Evolutionary conservation across 805 yeast genomes (phyloP), one percentile per base, ranked within the genome.

Genomic region (Ogataea ramenticola): DNA sequence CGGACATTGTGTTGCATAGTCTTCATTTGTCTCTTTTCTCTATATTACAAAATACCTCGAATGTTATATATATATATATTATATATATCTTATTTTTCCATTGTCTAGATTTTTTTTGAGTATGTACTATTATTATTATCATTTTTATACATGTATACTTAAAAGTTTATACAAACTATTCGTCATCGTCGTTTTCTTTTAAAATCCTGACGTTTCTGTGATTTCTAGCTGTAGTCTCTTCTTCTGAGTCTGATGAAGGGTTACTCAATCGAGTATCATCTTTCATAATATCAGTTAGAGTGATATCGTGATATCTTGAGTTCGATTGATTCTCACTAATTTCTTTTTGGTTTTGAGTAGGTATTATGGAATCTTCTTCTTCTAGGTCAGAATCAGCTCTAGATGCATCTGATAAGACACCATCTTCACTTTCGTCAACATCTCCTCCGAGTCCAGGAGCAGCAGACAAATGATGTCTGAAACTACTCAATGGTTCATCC

Each of bases 1-100:
- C 19, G 75, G 68, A 19, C 82, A 79, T 49, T 81, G 87, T 60
- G 66, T 63, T 15, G 56, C 43, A 41, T 58, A 43, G 29, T n/a
- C n/a, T n/a, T n/a, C n/a, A n/a, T n/a, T n/a, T n/a, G n/a, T n/a
- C n/a, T n/a, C n/a, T n/a, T n/a, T n/a, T n/a, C n/a, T n/a, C n/a
- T n/a, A n/a, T n/a, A n/a, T n/a, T n/a, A n/a, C n/a, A n/a, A n/a
- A n/a, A n/a, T n/a, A n/a, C n/a, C n/a, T n/a, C n/a, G n/a, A n/a
- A n/a, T n/a, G n/a, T n/a, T n/a, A n/a, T n/a, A n/a, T n/a, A n/a
- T n/a, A n/a, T n/a, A n/a, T n/a, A n/a, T n/a, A n/a, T n/a, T n/a
- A n/a, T n/a, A n/a, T n/a, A n/a, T n/a, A n/a, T n/a, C n/a, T n/a
- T n/a, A n/a, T n/a, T n/a, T n/a, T n/a, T n/a, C n/a, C n/a, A n/a